Base-by-base conservation (phyloP, 2,329 filamentous ascomycete species). In the Paecilomyces niveus region DNA sequence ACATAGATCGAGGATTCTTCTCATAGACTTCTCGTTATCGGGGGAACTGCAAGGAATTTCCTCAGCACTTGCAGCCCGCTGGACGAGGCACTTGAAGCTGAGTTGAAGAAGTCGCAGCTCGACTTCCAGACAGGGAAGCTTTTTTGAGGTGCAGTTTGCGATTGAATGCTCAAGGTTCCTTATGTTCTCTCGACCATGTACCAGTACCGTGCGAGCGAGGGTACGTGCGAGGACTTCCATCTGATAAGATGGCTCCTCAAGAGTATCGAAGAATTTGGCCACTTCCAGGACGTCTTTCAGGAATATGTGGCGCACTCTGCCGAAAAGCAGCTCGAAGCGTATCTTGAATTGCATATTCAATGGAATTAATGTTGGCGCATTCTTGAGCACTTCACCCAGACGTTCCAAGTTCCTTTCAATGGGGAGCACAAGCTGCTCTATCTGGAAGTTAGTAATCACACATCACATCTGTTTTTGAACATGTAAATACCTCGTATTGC, bases 51-150 rank as follows among this genome's bases (percentile, higher is more conserved):
- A 26, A 32, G 21, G 11, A 11, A 10, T 29, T 15, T 56, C 29
- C 26, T 55, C 21, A 21, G 54, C 11, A 21, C 26, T 54, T 21
- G n/a, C 8, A 10, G 31, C 56, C 11, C 45, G 31, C 32, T 39
- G 35, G 18, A 33, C 51, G 15, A 65, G 57, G 21, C 62, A 58
- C 31, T 59, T 50, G 35, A 66, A 64, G 22, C 58, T 61, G 6
- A 65, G 53, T 51, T 66, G 63, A 24, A 64, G 61, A 22, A 70
- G 58, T 21, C 63, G 63, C 1, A 65, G 55, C 55, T 71, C 68
- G 26, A 58, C 60, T 56, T 69, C 65, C 29, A 71, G 57, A 18
- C 60, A 55, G 32, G 62, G 63, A 29, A 64, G 54, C 8, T 58
- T 55, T 31, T 54, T 60, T 1, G 32, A 49, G 22, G 51, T 15